Percentiles rank a stretch among this genome's conserved stretches.
Conservation (phyloP, 2,329 filamentous ascomycete species). For the Xylaria sp. region DNA sequence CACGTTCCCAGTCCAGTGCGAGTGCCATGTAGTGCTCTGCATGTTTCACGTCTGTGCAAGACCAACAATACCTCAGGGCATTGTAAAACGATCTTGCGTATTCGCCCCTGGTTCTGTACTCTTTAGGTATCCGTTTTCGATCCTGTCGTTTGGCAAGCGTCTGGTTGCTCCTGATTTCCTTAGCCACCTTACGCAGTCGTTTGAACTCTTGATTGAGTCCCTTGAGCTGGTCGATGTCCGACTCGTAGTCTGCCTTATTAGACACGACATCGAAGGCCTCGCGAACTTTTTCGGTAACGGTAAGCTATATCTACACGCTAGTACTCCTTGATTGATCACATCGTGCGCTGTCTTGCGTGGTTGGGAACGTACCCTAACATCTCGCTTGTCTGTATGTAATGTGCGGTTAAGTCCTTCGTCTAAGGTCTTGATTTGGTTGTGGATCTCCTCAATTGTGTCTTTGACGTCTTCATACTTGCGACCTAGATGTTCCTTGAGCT, state of each 20-base stretch:
- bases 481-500: slow-evolving; percentile 28
- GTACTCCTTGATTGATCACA: background rate
- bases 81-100: slow-evolving; percentile 7
- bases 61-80: slow-evolving; percentile 6
- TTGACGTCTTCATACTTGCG: slow-evolving; percentile 23
- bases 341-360: too few species aligned
- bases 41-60: background rate
- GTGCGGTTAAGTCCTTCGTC: slow-evolving; percentile 12
- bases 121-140: background rate
- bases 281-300: slow-evolving; percentile 8
- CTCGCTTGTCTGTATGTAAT: background rate
- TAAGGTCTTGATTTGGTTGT: slow-evolving; percentile 8
- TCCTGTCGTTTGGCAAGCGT: background rate
- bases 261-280: slow-evolving; percentile 22
- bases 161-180: slow-evolving; percentile 18
- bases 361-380: slow-evolving; percentile 4
- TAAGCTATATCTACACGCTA: slow-evolving; percentile 1
- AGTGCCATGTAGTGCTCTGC: slow-evolving; percentile 1
- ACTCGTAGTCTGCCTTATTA: slow-evolving; percentile 28
- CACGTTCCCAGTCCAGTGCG: background rate
- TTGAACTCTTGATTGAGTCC: slow-evolving; percentile 34
- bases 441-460: slow-evolving; percentile 26
- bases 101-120: slow-evolving; percentile 3
- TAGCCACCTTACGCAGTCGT: slow-evolving; percentile 31
- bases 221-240: slow-evolving; percentile 23